Conservation (phyloP, 495 filamentous ascomycete species). For the Annulohypoxylon nitens region DNA sequence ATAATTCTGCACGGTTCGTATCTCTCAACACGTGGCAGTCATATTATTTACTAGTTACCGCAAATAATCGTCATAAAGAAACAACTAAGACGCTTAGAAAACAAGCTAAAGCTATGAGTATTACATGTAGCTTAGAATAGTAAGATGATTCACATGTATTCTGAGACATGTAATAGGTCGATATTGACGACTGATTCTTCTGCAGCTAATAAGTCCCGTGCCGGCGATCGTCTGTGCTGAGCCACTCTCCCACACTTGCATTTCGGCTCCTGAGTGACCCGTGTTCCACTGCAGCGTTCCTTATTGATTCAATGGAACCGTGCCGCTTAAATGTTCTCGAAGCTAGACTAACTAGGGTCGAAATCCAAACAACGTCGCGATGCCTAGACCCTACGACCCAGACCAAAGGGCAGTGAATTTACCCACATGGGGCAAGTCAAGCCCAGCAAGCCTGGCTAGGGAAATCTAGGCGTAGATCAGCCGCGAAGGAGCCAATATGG, state of each 20-base stretch:
- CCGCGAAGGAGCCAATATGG: neutral
- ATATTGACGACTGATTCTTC: neutral
- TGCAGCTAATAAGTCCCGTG: slow-evolving; percentile 1
- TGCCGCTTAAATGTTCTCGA: neutral
- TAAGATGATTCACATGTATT: neutral
- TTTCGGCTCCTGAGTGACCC: neutral
- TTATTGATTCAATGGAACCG: slow-evolving; percentile 2
- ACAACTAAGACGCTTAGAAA: neutral
- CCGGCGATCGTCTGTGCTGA: slow-evolving; percentile 2
- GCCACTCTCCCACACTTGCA: slow-evolving; percentile 6
- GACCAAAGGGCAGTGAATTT: neutral
- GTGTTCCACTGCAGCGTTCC: slow-evolving; percentile 1
- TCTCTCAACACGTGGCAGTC: neutral
- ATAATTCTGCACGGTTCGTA: neutral
- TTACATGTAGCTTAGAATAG: neutral
- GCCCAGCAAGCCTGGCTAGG: neutral
- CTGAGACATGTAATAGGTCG: neutral
- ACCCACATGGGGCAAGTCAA: neutral
- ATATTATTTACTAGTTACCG: neutral
- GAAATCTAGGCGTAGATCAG: neutral
- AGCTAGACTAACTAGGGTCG: neutral
- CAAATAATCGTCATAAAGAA: neutral
- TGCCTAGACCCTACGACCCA: neutral
- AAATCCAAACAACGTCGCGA: neutral
- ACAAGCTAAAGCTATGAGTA: neutral